These are phyloP conservation scores for Pseudevernia furfuracea DNA, from an alignment of 495 filamentous ascomycete species.

Conservation along the genomic window DNA sequence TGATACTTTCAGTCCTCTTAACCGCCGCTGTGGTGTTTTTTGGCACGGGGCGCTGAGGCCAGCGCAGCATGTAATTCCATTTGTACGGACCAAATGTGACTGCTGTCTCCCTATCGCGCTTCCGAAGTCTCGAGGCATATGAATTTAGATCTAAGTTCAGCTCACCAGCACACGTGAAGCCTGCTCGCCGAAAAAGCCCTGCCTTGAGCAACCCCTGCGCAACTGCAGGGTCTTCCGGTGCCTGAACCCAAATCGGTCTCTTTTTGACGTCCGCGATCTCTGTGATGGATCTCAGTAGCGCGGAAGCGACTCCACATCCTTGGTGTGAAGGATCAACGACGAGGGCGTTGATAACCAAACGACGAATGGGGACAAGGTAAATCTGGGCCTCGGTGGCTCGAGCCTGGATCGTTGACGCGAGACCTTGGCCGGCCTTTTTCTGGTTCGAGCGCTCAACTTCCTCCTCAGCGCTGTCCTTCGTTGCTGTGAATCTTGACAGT, in stretches of 20 bases:
- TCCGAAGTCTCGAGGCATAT: not conserved
- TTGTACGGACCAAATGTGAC: not conserved
- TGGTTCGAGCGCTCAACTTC: not conserved
- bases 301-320: not conserved
- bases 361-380: not conserved
- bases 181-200: slow-evolving; percentile 2
- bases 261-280: not conserved
- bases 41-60: not conserved
- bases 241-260: not conserved
- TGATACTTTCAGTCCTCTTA: not conserved
- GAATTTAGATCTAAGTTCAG: not conserved
- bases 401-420: not conserved
- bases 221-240: slow-evolving; percentile 1
- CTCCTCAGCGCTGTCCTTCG: not conserved
- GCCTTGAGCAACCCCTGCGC: not conserved
- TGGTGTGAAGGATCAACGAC: not conserved
- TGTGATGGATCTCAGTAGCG: not conserved
- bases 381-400: not conserved
- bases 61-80: slow-evolving; percentile 6
- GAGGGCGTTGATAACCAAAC: not conserved
- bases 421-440: not conserved
- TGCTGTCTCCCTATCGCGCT: not conserved
- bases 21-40: not conserved
- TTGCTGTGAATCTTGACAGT: not conserved
- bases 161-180: slow-evolving; percentile 2